Evolutionary conservation across 352 stramenopile species (phyloP).

Genomic region (Pseudoperonospora humuli): DNA sequence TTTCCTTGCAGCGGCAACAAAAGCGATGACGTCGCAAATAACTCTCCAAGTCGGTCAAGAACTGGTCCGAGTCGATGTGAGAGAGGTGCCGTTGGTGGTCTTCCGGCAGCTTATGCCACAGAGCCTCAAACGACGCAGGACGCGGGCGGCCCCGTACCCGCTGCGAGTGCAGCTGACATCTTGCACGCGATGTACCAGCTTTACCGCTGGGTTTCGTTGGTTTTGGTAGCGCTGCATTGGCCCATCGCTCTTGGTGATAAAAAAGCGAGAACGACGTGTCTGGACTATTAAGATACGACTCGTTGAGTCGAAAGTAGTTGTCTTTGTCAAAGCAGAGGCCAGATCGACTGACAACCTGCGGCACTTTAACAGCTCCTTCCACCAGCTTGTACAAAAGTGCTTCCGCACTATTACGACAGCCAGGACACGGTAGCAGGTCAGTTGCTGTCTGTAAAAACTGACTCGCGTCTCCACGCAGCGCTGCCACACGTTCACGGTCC

Average conservation of each 20-base stretch:
- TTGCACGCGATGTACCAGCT: slow-evolving; percentile 32
- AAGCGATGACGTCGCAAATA: slow-evolving; percentile 83
- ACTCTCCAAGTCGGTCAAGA: slow-evolving; percentile 74
- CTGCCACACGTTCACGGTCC: slow-evolving; percentile 59
- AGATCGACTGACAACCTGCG: slow-evolving; percentile 40
- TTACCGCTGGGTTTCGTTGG: slow-evolving; percentile 28
- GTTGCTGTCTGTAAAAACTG: slow-evolving; percentile 70
- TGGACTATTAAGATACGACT: slow-evolving; percentile 54
- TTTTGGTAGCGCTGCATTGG: slow-evolving; percentile 46
- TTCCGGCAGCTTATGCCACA: slow-evolving; percentile 72
- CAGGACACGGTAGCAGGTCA: slow-evolving; percentile 66
- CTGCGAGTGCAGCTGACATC: slow-evolving; percentile 74
- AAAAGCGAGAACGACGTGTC: slow-evolving; percentile 70
- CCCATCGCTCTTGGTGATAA: slow-evolving; percentile 68
- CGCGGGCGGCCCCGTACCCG: slow-evolving; percentile 58
- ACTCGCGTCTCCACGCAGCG: slow-evolving; percentile 48
- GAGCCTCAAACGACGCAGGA: slow-evolving; percentile 61
- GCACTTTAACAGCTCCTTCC: slow-evolving; percentile 29
- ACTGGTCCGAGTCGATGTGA: slow-evolving; percentile 84
- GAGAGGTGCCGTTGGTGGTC: slow-evolving; percentile 75
- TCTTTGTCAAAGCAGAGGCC: slow-evolving; percentile 53
- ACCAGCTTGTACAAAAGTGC: slow-evolving; percentile 65
- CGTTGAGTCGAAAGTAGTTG: slow-evolving; percentile 55
- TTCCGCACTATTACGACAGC: slow-evolving; percentile 73
- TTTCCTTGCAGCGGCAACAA: slow-evolving; percentile 84